Evolutionary conservation across 2,329 filamentous ascomycete genomes (phyloP), one percentile per base, ranked within the genome.

Genomic region (Macrophomina phaseolina): DNA sequence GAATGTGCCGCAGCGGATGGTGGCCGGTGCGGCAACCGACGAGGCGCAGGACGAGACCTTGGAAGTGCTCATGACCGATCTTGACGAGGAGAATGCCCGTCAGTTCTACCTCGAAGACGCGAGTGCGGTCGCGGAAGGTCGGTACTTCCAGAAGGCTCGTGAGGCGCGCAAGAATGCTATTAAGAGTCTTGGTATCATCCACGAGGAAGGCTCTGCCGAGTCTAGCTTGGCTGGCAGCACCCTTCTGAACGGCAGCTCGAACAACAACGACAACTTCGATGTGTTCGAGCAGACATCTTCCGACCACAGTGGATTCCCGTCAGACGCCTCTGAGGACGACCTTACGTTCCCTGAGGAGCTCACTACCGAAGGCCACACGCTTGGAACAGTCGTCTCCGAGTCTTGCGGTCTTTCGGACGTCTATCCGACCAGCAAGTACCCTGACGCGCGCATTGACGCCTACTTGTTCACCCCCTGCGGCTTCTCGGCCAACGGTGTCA

Each of bases 391-490:
- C 49, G 93, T 99, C 55, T 95, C 94, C 16, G 92, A 98, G 73
- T 86, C 86, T 68, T 98, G 93, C 78, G 95, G 95, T 61, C 86
- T 99, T 56, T 90, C 93, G 18, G 90, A 93, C 69, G 89, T 99
- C 68, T 99, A 98, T 74, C 91, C 95, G 5, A 89, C 88, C 52
- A 89, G 89, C 67, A 90, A 91, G 79, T 98, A 97, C 76, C 94
- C 95, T 0, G 94, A 97, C 72, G 91, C 95, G 28, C 91, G 92
- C 67, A 92, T 99, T 71, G 95, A 99, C 73, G 93, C 95, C 28
- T 99, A 98, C 78, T 87, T 97, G 65, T 99, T 99, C 83, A 93
- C 91, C 0, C 95, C 95, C 0, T 99, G 95, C 75, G 95, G 95
- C 67, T 99, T 97, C 81, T 97, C 94, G 6, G 95, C 95, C 78